These are phyloP conservation scores for Babesia bigemina DNA, from an alignment of 169 alveolate species.

Conservation along the genomic window DNA sequence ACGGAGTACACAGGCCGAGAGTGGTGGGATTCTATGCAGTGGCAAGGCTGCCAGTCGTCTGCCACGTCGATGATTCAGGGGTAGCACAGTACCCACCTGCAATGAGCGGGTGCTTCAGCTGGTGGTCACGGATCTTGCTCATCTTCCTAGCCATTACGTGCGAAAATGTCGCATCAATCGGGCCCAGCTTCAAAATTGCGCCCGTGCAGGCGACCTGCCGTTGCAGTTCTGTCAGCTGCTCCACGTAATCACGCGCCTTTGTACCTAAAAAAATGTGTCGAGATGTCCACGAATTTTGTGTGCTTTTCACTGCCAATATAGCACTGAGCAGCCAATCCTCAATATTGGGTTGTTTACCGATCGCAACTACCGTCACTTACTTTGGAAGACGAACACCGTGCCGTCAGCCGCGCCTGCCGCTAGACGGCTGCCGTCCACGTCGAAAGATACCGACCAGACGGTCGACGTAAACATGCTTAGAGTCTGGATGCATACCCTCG, in stretches of 20 bases:
- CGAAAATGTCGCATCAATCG: constrained; percentile 14
- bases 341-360: background rate
- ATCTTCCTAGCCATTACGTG: constrained; percentile 16
- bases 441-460: constrained; percentile 76
- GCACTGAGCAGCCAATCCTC: background rate
- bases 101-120: constrained; percentile 17
- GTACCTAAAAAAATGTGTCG: background rate
- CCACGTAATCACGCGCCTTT: constrained; percentile 13
- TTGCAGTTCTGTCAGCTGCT: constrained; percentile 3
- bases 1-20: constrained; percentile 72
- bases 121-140: background rate
- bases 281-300: background rate
- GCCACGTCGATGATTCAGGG: background rate
- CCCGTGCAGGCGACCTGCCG: constrained; percentile 21
- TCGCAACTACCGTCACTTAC: background rate
- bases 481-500: constrained; percentile 73
- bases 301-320: background rate
- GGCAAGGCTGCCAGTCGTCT: constrained; percentile 76
- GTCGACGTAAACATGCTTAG: constrained; percentile 69
- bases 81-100: constrained; percentile 7
- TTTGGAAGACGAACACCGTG: constrained; percentile 45
- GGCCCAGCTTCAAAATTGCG: constrained; percentile 28
- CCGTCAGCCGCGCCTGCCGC: constrained; percentile 75
- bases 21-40: constrained; percentile 66
- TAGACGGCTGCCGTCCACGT: constrained; percentile 67